A percentile compares a stretch with the other conserved stretches of the same genome.
Conservation (phyloP, 1,284 basidiomycete species). For the Boletus calvinii region DNA sequence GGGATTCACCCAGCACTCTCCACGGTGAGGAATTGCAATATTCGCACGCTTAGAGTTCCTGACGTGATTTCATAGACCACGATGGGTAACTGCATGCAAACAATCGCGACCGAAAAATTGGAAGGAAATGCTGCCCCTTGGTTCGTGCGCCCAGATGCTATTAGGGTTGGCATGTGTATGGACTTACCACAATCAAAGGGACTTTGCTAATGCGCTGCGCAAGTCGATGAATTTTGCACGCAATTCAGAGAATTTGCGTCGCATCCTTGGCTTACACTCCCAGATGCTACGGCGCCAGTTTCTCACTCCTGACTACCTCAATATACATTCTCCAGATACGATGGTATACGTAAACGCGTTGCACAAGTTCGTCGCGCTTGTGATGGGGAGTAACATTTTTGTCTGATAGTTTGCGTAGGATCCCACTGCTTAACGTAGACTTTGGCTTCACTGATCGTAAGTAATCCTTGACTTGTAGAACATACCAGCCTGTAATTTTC, state of each 20-base stretch:
- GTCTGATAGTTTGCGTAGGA: background rate
- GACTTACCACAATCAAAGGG: background rate
- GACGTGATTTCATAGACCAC: background rate
- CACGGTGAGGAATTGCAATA: background rate
- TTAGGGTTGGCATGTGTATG: background rate
- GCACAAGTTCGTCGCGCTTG: background rate
- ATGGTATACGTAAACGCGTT: slow-evolving; percentile 6
- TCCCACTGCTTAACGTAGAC: slow-evolving; percentile 3
- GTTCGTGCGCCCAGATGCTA: background rate
- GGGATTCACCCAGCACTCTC: background rate
- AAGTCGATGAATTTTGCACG: background rate
- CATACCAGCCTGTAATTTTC: background rate
- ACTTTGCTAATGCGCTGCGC: slow-evolving; percentile 1
- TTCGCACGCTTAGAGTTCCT: background rate
- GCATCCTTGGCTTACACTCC: slow-evolving; percentile 4
- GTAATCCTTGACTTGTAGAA: background rate
- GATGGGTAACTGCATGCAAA: slow-evolving; percentile 12
- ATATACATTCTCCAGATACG: slow-evolving; percentile 8
- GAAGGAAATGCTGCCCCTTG: slow-evolving; percentile 1
- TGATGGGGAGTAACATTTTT: background rate
- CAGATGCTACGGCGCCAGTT: slow-evolving; percentile 1
- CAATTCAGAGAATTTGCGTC: slow-evolving; percentile 2
- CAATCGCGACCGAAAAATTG: background rate
- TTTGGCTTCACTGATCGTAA: slow-evolving; percentile 6
- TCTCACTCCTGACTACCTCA: slow-evolving; percentile 1